These are phyloP conservation scores for Ophiobolus disseminans DNA, from an alignment of 2,329 filamentous ascomycete species.

Conservation along the genomic window DNA sequence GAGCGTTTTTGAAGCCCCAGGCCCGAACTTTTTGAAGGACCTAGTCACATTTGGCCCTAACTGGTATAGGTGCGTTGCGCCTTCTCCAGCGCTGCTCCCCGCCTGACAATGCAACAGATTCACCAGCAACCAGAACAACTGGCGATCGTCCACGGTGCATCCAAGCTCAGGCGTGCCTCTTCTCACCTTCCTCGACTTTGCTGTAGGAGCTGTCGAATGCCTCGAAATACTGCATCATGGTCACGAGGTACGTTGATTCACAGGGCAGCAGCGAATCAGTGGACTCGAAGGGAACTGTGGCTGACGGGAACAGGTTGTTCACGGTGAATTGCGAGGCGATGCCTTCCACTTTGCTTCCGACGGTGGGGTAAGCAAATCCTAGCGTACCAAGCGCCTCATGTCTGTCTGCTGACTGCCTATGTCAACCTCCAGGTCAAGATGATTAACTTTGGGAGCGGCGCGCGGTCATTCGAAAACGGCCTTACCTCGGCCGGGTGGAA, in stretches of 20 bases:
- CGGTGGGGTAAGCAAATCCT: too few relatives aligned
- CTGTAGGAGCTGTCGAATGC: conserved; percentile 84
- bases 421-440: conserved; percentile 83
- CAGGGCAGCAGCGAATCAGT: too few relatives aligned
- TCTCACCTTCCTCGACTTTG: conserved; percentile 84
- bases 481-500: conserved; percentile 86
- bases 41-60: conserved; percentile 78
- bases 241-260: too few relatives aligned
- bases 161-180: conserved; percentile 69
- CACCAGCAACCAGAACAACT: conserved; percentile 18
- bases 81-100: too few relatives aligned
- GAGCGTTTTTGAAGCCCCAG: conserved; percentile 80
- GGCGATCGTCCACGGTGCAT: conserved; percentile 18
- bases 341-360: conserved; percentile 87
- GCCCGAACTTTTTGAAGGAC: conserved; percentile 73
- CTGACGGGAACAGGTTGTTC: too few relatives aligned
- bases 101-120: too few relatives aligned
- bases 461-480: conserved; percentile 88
- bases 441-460: conserved; percentile 84
- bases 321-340: conserved; percentile 89
- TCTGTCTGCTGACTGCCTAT: too few relatives aligned
- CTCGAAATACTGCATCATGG: conserved; percentile 91
- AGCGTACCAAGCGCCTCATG: too few relatives aligned
- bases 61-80: too few relatives aligned
- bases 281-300: too few relatives aligned